Evolutionary conservation across 345 rosid species (phyloP), one percentile per base, ranked within the genome.

Genomic region (Boechera retrofracta): DNA sequence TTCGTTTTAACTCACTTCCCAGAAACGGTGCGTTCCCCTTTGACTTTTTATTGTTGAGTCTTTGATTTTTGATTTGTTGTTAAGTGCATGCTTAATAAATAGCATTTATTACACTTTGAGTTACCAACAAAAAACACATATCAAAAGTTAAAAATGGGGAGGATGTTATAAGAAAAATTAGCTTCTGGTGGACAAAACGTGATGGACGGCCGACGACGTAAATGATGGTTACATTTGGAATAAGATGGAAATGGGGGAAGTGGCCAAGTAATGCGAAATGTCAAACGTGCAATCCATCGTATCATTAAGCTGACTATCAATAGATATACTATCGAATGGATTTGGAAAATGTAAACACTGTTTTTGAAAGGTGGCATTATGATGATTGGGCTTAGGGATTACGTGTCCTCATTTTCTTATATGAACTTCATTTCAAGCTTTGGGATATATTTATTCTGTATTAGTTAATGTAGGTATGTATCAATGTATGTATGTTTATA

Each of bases 21-120:
- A 76, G 69, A 76, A 76, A 76, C 69, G 79, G 28, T 77, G 71
- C 71, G 8, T 70, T 63, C 41, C 26, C 80, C 71, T 55, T 77
- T 77, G 80, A 77, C 72, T 77, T 62, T 77, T 69, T 69, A 41
- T 42, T 35, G 24, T 6, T 9, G 33, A 58, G 16, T 31, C 56
- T 69, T 76, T 52, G 48, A n/a, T 29, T 56, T 70, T 74, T 55
- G 8, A 63, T 71, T 71, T 47, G 57, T 56, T 69, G 54, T 42
- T 55, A 10, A 29, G 28, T 55, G 16, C 39, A 28, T 28, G 33
- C 10, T 41, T 70, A 56, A 6, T 69, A 10, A n/a, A n/a, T 47
- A n/a, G 1, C 66, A 58, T 70, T 73, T 11, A 63, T 29, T 61
- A 48, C 31, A 48, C 31, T 49, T 71, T 60, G 16, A 42, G 26